Conservation (phyloP, 2,329 filamentous ascomycete species). For the Verticillium zaregamsianum region DNA sequence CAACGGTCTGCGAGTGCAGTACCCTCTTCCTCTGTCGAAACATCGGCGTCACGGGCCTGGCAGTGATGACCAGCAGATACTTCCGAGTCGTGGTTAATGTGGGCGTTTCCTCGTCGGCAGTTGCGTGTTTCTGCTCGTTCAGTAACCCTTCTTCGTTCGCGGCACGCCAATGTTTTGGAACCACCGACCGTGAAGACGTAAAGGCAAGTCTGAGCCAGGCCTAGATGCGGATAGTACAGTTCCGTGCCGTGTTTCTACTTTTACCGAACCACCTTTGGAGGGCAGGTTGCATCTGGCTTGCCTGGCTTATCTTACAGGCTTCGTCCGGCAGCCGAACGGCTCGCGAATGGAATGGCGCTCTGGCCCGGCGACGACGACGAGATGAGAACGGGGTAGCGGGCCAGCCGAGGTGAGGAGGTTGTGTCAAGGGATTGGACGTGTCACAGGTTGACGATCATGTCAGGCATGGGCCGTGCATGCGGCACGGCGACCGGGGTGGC, state of each 20-base stretch:
- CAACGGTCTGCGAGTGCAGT: conserved; percentile 2
- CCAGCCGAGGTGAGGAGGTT: neutral
- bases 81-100: conserved; percentile 53
- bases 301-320: neutral
- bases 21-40: neutral
- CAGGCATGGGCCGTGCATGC: neutral
- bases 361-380: neutral
- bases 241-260: neutral
- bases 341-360: neutral
- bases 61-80: conserved; percentile 74
- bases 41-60: conserved; percentile 24
- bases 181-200: conserved; percentile 44
- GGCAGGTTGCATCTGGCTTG: neutral
- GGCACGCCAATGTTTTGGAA: conserved; percentile 15
- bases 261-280: neutral
- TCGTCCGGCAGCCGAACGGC: neutral
- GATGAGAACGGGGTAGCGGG: conserved; percentile 1
- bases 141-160: conserved; percentile 38
- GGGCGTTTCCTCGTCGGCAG: conserved; percentile 12
- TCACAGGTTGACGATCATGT: conserved; percentile 3
- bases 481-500: neutral
- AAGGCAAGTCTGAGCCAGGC: conserved; percentile 63
- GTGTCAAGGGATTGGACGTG: neutral
- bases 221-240: neutral
- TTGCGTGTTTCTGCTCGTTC: conserved; percentile 45